A percentile compares a stretch with the other conserved stretches of the same genome.
phyloP scores from a whole-genome alignment of 1,139 yeast species.

The Magnusiomyces tetraspermus region DNA sequence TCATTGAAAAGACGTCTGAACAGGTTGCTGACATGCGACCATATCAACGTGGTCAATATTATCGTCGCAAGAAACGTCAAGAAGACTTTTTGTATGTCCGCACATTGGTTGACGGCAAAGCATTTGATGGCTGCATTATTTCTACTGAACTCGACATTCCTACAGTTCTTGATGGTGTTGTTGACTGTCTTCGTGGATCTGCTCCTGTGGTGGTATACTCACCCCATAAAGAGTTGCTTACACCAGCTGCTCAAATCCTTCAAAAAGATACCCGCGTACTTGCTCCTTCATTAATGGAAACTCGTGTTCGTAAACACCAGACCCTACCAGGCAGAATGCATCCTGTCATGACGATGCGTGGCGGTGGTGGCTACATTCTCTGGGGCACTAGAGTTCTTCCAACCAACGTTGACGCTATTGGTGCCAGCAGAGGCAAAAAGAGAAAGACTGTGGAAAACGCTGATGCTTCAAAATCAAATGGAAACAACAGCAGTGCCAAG shows the following conservation, averaged over 20 bases:
- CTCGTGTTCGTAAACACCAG: conserved; percentile 79
- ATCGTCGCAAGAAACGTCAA: conserved; percentile 52
- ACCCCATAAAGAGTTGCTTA: conserved; percentile 68
- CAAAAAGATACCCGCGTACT: conserved; percentile 58
- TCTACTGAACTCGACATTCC: conserved; percentile 67
- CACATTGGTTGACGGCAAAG: conserved; percentile 44
- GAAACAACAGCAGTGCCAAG: not conserved
- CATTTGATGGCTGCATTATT: conserved; percentile 66
- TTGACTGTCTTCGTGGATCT: conserved; percentile 72
- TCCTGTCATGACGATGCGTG: conserved; percentile 88
- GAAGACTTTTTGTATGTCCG: conserved; percentile 34
- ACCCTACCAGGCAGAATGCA: conserved; percentile 91
- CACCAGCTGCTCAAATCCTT: conserved; percentile 62
- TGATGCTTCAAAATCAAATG: conserved; percentile 1
- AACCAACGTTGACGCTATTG: conserved; percentile 40
- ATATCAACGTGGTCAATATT: conserved; percentile 56
- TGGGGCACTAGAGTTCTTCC: conserved; percentile 79
- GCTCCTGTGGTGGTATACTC: conserved; percentile 76
- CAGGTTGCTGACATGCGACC: conserved; percentile 50
- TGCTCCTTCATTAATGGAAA: conserved; percentile 76
- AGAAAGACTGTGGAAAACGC: conserved; percentile 19
- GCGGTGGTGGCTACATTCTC: conserved; percentile 83
- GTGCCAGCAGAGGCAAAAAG: conserved; percentile 23
- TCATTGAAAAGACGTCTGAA: conserved; percentile 36
- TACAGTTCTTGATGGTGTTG: conserved; percentile 49